Evolutionary conservation across 768 basidiomycete genomes (phyloP).

Genomic region (Boletus coccyginus): DNA sequence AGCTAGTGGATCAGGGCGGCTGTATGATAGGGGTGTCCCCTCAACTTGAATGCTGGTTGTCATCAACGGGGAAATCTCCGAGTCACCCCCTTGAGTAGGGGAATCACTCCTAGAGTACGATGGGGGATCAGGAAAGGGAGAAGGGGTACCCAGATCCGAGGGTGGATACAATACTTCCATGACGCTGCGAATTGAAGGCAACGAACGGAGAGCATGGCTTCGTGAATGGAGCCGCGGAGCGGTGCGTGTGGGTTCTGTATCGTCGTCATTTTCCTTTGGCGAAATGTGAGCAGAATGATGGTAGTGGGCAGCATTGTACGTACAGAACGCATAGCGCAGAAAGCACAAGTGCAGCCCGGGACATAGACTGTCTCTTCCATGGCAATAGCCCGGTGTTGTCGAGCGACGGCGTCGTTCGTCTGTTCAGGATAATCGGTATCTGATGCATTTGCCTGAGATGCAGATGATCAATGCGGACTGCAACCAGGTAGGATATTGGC

Average conservation of each 20-base stretch:
- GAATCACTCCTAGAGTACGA: constrained; percentile 14
- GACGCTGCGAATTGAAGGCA: constrained; percentile 23
- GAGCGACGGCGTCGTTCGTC: not conserved
- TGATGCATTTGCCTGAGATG: not conserved
- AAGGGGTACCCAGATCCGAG: constrained; percentile 10
- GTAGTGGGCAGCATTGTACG: not conserved
- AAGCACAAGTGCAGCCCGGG: not conserved
- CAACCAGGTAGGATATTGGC: not conserved
- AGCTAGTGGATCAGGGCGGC: constrained; percentile 2
- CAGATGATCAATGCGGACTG: not conserved
- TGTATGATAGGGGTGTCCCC: too few species aligned
- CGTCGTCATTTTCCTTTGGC: constrained; percentile 5
- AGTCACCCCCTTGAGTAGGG: not conserved
- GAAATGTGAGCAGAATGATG: constrained; percentile 4
- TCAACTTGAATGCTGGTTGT: not conserved
- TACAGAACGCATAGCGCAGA: constrained; percentile 1
- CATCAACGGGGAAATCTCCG: not conserved
- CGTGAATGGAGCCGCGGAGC: not conserved
- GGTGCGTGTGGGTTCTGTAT: not conserved
- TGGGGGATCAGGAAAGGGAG: constrained; percentile 17
- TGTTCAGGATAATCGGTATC: not conserved
- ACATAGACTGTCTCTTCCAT: not conserved
- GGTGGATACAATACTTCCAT: constrained; percentile 29
- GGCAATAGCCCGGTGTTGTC: not conserved
- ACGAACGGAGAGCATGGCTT: not conserved